Base-by-base conservation (phyloP, 495 filamentous ascomycete species). In the Eremomyces bilateralis region DNA sequence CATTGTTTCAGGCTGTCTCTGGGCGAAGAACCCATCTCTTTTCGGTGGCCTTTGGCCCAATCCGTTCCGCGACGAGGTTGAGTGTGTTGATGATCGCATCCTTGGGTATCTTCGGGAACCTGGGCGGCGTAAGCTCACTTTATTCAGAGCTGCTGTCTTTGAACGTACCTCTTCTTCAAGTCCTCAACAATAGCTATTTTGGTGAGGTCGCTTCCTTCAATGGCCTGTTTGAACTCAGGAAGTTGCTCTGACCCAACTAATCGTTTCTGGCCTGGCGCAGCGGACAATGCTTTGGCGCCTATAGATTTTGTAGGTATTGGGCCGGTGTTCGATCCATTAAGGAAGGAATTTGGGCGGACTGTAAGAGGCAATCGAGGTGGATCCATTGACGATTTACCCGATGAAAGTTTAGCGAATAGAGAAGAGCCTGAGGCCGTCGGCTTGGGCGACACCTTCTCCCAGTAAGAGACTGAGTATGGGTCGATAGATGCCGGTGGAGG, bases 391-490 rank as follows among this genome's bases (percentile, higher is more conserved):
- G n/a, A n/a, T n/a, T n/a, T n/a, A n/a, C n/a, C n/a, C n/a, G n/a
- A n/a, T n/a, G n/a, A n/a, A n/a, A n/a, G n/a, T n/a, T n/a, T n/a
- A n/a, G n/a, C n/a, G n/a, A n/a, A n/a, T n/a, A n/a, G n/a, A n/a
- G n/a, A n/a, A n/a, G n/a, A n/a, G n/a, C n/a, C n/a, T n/a, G n/a
- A n/a, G n/a, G 24, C 24, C 13, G 40, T 30, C 20, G 39, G 34
- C 19, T 37, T 27, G 1, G 42, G 30, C 19, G 27, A 33, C 12
- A 6, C 35, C 1, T 44, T 39, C 12, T 58, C 61, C 88, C 88
- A 95, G 56, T 95, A 94, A 3, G 53, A 52, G 1, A 66, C 71
- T 0, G 79, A 82, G 47, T 82, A 91, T 0, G 88, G 88, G 40
- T 99, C 71, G 45, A 99, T 90, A 22, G 70, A 54, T 15, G 39